Base-by-base conservation (phyloP, 2,329 filamentous ascomycete species). In the Fusarium longipes region DNA sequence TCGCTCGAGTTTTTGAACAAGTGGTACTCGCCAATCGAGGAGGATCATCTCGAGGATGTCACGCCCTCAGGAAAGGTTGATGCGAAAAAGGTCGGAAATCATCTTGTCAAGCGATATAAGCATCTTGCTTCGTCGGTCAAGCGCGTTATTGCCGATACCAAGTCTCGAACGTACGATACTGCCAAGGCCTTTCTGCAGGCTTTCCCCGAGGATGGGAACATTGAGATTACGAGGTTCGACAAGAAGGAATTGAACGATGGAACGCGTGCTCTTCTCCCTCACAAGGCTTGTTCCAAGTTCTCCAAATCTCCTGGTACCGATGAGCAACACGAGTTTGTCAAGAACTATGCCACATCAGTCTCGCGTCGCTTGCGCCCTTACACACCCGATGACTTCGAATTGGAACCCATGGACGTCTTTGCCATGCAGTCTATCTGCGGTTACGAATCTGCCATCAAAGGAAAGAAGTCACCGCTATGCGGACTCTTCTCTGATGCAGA, bases 401-500 rank as follows among this genome's bases (percentile, higher is more conserved):
- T 72, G 2, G 65, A 50, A 5, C 65, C 70, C 2, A 70, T 53
- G 10, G 70, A 72, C 6, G 65, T 72, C 7, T 70, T 72, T 18
- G 70, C 70, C 1, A 67, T 72, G 1, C 69, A 72, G 10, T 72
- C 69, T 3, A 61, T 72, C 11, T 72, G 70, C 14, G 70, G 70
- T 17, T 72, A 72, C 11, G 70, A 72, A 20, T 72, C 70, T 0
- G 70, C 61, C 2, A 70, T 72, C 24, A 35, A 22, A 10, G 70
- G 70, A 32, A 47, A 62, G 18, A 65, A 63, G 17, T 72, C 70
- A 1, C 56, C 56, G 0, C 57, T 72, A 2, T 72, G 70, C 4
- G 52, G 35, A 22, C 5, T 72, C 0, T 72, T 72, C 30, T 70
- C 70, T 1, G 70, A 72, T 7, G 53, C 69, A 0, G 70, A 72